These are phyloP conservation scores for Rhizopogon roseolus DNA, from an alignment of 768 basidiomycete species.

Conservation along the genomic window DNA sequence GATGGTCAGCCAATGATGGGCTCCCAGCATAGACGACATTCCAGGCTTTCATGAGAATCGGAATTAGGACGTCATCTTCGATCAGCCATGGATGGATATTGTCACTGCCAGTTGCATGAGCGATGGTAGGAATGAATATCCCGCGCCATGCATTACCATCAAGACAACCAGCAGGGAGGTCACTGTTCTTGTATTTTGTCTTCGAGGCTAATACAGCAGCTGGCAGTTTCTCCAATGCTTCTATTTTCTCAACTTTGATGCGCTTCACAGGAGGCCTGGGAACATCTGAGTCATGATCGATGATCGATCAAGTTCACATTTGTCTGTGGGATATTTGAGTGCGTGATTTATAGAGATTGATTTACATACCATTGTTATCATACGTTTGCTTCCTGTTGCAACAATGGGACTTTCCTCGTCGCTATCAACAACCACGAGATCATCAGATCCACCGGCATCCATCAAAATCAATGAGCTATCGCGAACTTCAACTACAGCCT, in stretches of 20 bases:
- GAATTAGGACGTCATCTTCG: background rate
- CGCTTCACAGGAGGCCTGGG: background rate
- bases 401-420: background rate
- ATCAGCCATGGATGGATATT: background rate
- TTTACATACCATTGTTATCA: background rate
- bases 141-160: background rate
- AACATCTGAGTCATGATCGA: background rate
- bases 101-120: background rate
- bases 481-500: too few relatives aligned
- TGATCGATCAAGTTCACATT: background rate
- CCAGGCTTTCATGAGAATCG: background rate
- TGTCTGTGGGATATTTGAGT: background rate
- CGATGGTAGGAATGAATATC: background rate
- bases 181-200: background rate
- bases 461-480: too few relatives aligned
- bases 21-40: background rate
- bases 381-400: background rate
- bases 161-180: background rate
- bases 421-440: too few relatives aligned
- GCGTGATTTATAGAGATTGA: too few relatives aligned
- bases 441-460: background rate
- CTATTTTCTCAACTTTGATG: background rate
- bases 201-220: too few relatives aligned
- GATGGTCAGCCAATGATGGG: background rate
- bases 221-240: background rate